Base-by-base conservation (phyloP, 1,284 basidiomycete species). In the Cryptococcus deneoformans region DNA sequence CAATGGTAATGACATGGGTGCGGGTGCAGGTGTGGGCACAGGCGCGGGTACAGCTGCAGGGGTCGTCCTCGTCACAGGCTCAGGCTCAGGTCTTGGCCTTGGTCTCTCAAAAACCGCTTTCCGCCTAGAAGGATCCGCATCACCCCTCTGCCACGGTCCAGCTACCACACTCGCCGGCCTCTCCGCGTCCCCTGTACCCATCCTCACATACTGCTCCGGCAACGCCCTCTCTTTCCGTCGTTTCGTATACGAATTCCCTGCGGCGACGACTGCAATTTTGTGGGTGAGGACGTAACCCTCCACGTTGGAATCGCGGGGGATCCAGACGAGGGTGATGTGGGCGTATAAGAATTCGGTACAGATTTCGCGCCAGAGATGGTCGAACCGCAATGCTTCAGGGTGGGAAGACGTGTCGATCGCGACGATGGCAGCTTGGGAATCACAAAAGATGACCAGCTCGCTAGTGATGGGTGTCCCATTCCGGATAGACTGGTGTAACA, bases 391-490 rank as follows among this genome's bases (percentile, higher is more conserved):
- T 8, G 71, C 68, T 54, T 77, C 71, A 0, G 70, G 65, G 7
- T 75, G 65, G 14, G 70, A 69, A 0, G 66, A 72, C 11, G 77
- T 76, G 60, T 78, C 77, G 58, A 76, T 67, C 51, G 62, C 66
- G 45, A 75, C 62, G 35, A 78, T 73, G 10, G 77, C 77, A 4
- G 75, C 75, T 42, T 70, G 72, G 6, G 75, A 77, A 58, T 72
- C 71, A 54, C 62, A 68, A 50, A 78, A 78, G 36, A 78, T 66
- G 46, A 73, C 66, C 39, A 77, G 64, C 52, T 77, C 73, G 53
- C 72, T 70, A 3, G 67, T 65, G 42, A 74, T 67, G 7, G 67
- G 67, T 35, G 63, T 67, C 35, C 64, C 64, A 34, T 66, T 54
- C 46, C 71, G 70, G 58, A 73, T 69, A 2, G 68, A 66, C 8